Conservation (phyloP, 2,329 filamentous ascomycete species). For the Alternaria alternata region DNA sequence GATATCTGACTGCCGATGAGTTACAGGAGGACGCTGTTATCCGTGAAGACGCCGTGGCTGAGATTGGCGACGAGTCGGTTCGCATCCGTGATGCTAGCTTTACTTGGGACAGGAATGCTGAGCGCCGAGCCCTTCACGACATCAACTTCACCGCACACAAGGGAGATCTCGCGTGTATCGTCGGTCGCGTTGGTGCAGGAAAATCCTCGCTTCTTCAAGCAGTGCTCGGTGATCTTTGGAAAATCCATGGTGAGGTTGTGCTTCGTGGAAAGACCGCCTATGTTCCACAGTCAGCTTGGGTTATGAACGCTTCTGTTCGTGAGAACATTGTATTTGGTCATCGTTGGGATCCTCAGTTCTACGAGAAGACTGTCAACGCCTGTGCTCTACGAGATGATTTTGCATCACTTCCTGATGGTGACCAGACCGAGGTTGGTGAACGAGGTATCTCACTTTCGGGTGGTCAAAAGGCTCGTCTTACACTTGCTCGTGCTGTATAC, state of each 20-base stretch:
- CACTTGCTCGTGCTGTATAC: slow-evolving; percentile 92
- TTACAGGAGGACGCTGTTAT: slow-evolving; percentile 84
- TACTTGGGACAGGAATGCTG: slow-evolving; percentile 89
- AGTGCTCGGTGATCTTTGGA: slow-evolving; percentile 91
- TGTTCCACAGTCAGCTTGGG: slow-evolving; percentile 91
- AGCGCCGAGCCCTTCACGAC: slow-evolving; percentile 73
- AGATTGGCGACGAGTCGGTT: slow-evolving; percentile 85
- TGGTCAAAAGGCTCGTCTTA: slow-evolving; percentile 93
- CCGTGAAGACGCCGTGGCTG: slow-evolving; percentile 72
- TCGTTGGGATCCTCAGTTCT: slow-evolving; percentile 91
- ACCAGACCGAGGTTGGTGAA: slow-evolving; percentile 96
- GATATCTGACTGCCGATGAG: slow-evolving; percentile 87
- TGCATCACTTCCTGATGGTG: slow-evolving; percentile 88
- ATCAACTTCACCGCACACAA: slow-evolving; percentile 91
- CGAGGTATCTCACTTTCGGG: slow-evolving; percentile 95
- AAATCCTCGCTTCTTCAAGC: slow-evolving; percentile 93
- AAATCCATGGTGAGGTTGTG: slow-evolving; percentile 81
- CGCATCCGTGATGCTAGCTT: slow-evolving; percentile 85
- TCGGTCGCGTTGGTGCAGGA: slow-evolving; percentile 91
- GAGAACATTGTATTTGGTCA: slow-evolving; percentile 98
- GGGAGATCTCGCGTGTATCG: slow-evolving; percentile 90
- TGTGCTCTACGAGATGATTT: slow-evolving; percentile 94
- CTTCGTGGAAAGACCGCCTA: slow-evolving; percentile 87
- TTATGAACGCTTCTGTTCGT: slow-evolving; percentile 96
- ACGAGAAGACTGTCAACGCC: slow-evolving; percentile 89